These are phyloP conservation scores for Scutellaria baicalensis DNA, from an alignment of 257 asterid genomes.

Conservation along the genomic window DNA sequence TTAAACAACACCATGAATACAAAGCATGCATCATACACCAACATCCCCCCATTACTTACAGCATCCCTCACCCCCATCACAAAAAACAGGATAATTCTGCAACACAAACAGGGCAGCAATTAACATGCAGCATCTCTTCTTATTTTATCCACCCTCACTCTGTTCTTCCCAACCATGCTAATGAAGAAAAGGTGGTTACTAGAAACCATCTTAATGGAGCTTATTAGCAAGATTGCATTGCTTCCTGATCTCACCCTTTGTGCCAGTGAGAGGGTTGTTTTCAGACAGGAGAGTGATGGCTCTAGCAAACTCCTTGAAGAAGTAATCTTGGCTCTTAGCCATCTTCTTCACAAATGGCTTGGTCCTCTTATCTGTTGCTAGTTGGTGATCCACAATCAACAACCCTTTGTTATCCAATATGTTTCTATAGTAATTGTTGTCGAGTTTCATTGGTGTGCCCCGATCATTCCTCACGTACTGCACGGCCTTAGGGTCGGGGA, in stretches of 20 bases:
- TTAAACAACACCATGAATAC: slow-evolving; percentile 4
- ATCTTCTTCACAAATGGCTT: slow-evolving; percentile 79
- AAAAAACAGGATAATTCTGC: not conserved
- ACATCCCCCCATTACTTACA: slow-evolving; percentile 20
- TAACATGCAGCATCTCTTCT: slow-evolving; percentile 2
- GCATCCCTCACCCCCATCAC: slow-evolving; percentile 9
- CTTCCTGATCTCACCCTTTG: slow-evolving; percentile 77
- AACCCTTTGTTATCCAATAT: slow-evolving; percentile 82
- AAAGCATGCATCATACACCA: slow-evolving; percentile 13
- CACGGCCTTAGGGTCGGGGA: slow-evolving; percentile 97
- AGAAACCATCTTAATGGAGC: slow-evolving; percentile 25
- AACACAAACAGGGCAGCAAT: slow-evolving; percentile 9
- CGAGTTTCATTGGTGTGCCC: slow-evolving; percentile 90
- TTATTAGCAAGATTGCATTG: slow-evolving; percentile 85
- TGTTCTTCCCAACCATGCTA: not conserved
- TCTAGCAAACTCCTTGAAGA: slow-evolving; percentile 61
- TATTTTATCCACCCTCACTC: not conserved
- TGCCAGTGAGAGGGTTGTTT: slow-evolving; percentile 89
- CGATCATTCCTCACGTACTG: slow-evolving; percentile 94
- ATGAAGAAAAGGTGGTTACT: slow-evolving; percentile 10
- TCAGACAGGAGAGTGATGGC: slow-evolving; percentile 78
- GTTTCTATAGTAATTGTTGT: slow-evolving; percentile 86
- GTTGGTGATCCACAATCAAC: slow-evolving; percentile 74
- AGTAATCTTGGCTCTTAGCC: slow-evolving; percentile 82
- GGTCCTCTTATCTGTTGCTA: slow-evolving; percentile 71